Conservation (phyloP, 176 grass and related monocot genomes). For the Lolium multiflorum region DNA sequence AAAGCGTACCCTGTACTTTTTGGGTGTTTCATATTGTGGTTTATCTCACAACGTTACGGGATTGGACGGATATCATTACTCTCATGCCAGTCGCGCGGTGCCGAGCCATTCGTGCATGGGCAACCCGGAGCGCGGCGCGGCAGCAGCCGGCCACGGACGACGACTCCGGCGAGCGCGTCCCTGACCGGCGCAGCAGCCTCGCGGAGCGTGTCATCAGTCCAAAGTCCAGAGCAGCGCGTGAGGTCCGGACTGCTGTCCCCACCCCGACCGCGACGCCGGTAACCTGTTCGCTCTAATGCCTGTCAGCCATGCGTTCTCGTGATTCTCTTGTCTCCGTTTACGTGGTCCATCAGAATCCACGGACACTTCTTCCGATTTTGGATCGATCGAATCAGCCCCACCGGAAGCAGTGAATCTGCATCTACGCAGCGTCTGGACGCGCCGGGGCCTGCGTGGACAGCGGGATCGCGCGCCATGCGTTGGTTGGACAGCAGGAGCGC, state of each 20-base stretch:
- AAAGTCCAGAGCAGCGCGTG: neutral
- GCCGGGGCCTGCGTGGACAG: slow-evolving; percentile 31
- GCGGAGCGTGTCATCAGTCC: neutral
- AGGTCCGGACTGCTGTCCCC: neutral
- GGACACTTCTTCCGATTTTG: neutral
- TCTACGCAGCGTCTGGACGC: slow-evolving; percentile 18
- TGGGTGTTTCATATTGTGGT: no score
- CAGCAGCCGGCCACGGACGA: neutral
- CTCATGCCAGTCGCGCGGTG: neutral
- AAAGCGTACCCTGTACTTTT: no score
- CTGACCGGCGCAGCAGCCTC: neutral
- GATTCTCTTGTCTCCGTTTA: neutral
- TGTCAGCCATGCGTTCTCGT: neutral
- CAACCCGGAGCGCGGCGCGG: neutral
- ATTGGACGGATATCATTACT: neutral
- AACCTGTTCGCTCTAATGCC: slow-evolving; percentile 41
- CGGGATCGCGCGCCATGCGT: slow-evolving; percentile 23
- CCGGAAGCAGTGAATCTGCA: slow-evolving; percentile 37
- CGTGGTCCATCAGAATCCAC: slow-evolving; percentile 1
- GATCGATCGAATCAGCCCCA: neutral
- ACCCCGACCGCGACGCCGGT: neutral
- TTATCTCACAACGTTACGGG: no score
- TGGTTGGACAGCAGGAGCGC: slow-evolving; percentile 24
- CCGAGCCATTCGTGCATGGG: neutral
- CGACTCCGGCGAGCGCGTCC: neutral